phyloP scores from a whole-genome alignment of 352 stramenopile genomes.

The Phytophthora constricta region DNA sequence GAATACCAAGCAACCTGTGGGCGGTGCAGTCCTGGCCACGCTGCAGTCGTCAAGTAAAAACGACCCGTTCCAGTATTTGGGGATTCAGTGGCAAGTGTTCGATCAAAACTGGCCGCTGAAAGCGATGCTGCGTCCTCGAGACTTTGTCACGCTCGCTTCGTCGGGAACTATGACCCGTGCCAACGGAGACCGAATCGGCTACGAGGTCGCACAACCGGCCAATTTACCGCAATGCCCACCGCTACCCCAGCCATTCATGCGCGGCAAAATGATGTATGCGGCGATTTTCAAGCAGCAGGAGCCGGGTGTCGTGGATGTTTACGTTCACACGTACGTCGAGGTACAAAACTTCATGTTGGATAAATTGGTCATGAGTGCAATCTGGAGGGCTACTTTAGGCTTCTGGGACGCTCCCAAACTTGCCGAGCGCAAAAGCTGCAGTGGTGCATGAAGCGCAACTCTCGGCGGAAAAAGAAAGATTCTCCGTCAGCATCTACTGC shows the following conservation, averaged over 20 bases:
- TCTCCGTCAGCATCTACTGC: slow-evolving; percentile 12
- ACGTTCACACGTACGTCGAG: slow-evolving; percentile 26
- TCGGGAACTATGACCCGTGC: slow-evolving; percentile 34
- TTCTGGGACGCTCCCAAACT: slow-evolving; percentile 18
- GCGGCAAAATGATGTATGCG: slow-evolving; percentile 23
- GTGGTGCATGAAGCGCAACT: slow-evolving; percentile 25
- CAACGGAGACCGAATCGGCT: slow-evolving; percentile 46
- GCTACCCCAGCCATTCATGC: slow-evolving; percentile 23
- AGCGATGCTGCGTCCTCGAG: slow-evolving; percentile 32
- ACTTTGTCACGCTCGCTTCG: slow-evolving; percentile 39
- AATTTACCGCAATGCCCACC: slow-evolving; percentile 22
- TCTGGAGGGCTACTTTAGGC: slow-evolving; percentile 13
- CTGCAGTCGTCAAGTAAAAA: slow-evolving; percentile 26
- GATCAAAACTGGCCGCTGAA: slow-evolving; percentile 28
- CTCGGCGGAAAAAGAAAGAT: slow-evolving; percentile 19
- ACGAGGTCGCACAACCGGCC: slow-evolving; percentile 55
- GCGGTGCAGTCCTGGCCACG: slow-evolving; percentile 27
- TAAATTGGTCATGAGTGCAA: slow-evolving; percentile 19
- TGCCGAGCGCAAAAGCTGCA: slow-evolving; percentile 36
- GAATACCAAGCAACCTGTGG: slow-evolving; percentile 18
- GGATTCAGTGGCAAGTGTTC: slow-evolving; percentile 34
- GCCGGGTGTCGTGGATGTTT: slow-evolving; percentile 26
- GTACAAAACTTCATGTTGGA: slow-evolving; percentile 15
- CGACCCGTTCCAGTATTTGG: slow-evolving; percentile 44
- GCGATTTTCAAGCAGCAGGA: slow-evolving; percentile 33